Evolutionary conservation across 2,329 filamentous ascomycete species (phyloP).

Genomic region (Sphaerulina musiva): DNA sequence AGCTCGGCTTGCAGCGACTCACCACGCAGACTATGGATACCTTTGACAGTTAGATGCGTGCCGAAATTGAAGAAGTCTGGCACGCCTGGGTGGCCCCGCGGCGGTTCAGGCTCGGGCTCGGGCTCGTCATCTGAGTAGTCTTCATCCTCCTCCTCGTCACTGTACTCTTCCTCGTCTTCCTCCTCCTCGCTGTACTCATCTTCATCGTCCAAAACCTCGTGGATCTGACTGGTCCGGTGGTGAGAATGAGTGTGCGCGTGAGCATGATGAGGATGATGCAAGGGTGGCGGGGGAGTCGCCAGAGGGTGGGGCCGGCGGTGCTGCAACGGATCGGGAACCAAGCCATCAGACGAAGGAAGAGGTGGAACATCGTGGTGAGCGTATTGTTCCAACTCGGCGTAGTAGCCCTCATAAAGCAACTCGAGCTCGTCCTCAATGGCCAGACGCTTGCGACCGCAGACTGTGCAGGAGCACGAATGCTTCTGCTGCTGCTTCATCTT

Average conservation of each 20-base stretch:
- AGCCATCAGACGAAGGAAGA: slow-evolving; percentile 51
- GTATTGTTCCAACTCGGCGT: slow-evolving; percentile 95
- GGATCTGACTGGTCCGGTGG: slow-evolving; percentile 67
- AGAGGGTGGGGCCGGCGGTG: slow-evolving; percentile 38
- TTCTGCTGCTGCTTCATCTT: slow-evolving; percentile 99
- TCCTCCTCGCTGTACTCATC: slow-evolving; percentile 53
- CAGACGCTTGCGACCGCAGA: slow-evolving; percentile 90
- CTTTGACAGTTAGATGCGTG: slow-evolving; percentile 92
- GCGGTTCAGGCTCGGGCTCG: slow-evolving; percentile 47
- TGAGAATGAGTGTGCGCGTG: slow-evolving; percentile 41
- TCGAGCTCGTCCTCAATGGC: slow-evolving; percentile 98
- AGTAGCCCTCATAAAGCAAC: slow-evolving; percentile 96
- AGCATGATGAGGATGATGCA: slow-evolving; percentile 11
- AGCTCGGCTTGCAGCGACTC: slow-evolving; percentile 33
- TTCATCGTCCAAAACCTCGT: slow-evolving; percentile 57
- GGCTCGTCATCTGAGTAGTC: slow-evolving; percentile 59
- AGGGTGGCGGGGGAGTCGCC: slow-evolving; percentile 27
- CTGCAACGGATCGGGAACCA: slow-evolving; percentile 55
- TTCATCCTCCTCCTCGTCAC: slow-evolving; percentile 63
- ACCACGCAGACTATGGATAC: slow-evolving; percentile 41
- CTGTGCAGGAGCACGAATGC: slow-evolving; percentile 95
- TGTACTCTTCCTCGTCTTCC: slow-evolving; percentile 51
- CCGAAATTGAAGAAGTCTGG: slow-evolving; percentile 95
- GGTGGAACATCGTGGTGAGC: slow-evolving; percentile 70
- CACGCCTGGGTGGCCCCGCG: slow-evolving; percentile 54